Evolutionary conservation across 495 filamentous ascomycete genomes (phyloP).

Genomic region (Trichoderma parareesei): DNA sequence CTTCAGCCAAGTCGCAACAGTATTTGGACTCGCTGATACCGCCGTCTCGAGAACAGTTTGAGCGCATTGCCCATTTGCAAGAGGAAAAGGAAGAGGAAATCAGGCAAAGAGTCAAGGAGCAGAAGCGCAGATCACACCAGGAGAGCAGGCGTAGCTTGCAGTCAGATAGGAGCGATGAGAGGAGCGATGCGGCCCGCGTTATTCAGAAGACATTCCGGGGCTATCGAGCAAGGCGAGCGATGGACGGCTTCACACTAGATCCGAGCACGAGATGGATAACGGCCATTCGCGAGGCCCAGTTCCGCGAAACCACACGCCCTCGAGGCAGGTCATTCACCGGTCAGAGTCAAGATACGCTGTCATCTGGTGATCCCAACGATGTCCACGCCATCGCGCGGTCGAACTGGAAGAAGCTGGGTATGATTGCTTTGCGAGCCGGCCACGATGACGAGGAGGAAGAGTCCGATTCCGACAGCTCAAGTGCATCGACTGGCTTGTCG

Average conservation of each 20-base stretch:
- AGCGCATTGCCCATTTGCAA: conserved; percentile 35
- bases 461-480: conserved; percentile 23
- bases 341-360: conserved; percentile 11
- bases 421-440: conserved; percentile 63
- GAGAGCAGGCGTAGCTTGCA: background rate
- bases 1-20: conserved; percentile 19
- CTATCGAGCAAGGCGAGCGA: conserved; percentile 56
- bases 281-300: conserved; percentile 57
- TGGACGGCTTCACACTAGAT: conserved; percentile 56
- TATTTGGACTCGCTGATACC: conserved; percentile 42
- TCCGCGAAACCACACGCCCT: conserved; percentile 45
- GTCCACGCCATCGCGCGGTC: conserved; percentile 37
- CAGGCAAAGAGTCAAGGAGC: conserved; percentile 25
- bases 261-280: conserved; percentile 62
- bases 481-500: conserved; percentile 25
- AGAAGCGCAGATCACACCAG: conserved; percentile 17
- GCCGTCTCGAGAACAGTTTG: conserved; percentile 36
- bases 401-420: conserved; percentile 67
- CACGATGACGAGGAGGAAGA: conserved; percentile 41
- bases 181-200: conserved; percentile 38
- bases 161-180: conserved; percentile 13
- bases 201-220: conserved; percentile 66
- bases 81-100: conserved; percentile 38
- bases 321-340: conserved; percentile 25
- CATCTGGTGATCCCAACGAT: conserved; percentile 1